Conservation (phyloP, 371 early-diverging fungal genomes). For the Apophysomyces sp. region DNA sequence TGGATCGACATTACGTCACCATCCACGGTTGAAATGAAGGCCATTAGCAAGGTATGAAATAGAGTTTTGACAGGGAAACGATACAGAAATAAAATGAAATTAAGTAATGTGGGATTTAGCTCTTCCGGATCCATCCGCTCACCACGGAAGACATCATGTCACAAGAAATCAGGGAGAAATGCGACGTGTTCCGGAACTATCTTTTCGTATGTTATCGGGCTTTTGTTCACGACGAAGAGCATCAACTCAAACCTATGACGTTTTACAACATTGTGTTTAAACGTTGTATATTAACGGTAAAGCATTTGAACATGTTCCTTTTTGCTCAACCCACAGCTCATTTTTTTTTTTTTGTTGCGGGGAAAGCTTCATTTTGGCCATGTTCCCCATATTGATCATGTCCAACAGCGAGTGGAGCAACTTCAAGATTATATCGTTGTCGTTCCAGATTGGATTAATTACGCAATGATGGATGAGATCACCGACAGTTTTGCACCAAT, state of each 20-base stretch:
- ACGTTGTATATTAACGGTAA: slow-evolving; percentile 54
- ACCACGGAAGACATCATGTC: slow-evolving; percentile 90
- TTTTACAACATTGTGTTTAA: slow-evolving; percentile 80
- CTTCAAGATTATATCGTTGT: slow-evolving; percentile 58
- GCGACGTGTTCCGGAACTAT: slow-evolving; percentile 85
- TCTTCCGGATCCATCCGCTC: slow-evolving; percentile 74
- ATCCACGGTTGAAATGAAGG: slow-evolving; percentile 74
- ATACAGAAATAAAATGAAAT: background rate
- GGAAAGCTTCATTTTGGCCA: slow-evolving; percentile 58
- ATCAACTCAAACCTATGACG: slow-evolving; percentile 72
- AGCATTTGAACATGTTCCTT: background rate
- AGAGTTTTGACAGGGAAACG: background rate
- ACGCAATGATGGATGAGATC: slow-evolving; percentile 84
- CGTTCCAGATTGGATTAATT: slow-evolving; percentile 82
- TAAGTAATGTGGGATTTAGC: slow-evolving; percentile 13
- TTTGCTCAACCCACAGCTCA: background rate
- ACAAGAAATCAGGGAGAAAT: slow-evolving; percentile 88
- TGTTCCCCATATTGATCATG: slow-evolving; percentile 51
- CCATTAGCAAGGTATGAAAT: slow-evolving; percentile 55
- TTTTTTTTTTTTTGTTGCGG: background rate
- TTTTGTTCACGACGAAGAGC: slow-evolving; percentile 63
- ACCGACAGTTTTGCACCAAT: slow-evolving; percentile 82
- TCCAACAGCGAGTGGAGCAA: slow-evolving; percentile 56
- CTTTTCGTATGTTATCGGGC: slow-evolving; percentile 87
- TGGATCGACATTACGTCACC: slow-evolving; percentile 91